phyloP scores from a whole-genome alignment of 805 yeast genomes.

The Candida coquimbonensis region DNA sequence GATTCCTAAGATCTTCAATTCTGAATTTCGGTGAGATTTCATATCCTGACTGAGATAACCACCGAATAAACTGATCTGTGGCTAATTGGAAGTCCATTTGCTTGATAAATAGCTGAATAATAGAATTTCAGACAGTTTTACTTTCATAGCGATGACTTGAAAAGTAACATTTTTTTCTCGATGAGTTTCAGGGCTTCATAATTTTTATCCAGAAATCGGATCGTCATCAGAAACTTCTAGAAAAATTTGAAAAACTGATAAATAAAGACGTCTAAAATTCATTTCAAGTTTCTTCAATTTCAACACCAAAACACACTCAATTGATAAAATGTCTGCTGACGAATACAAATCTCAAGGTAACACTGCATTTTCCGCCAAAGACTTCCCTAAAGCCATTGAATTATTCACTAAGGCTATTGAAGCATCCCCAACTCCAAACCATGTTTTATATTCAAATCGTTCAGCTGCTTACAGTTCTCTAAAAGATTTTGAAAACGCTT shows the following conservation, averaged over 20 bases:
- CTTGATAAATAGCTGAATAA: not conserved
- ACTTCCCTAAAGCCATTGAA: slow-evolving; percentile 73
- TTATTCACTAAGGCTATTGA: slow-evolving; percentile 82
- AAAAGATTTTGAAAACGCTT: slow-evolving; percentile 66
- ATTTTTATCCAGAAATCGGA: not conserved
- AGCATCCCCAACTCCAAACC: slow-evolving; percentile 75
- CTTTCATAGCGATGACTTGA: not conserved
- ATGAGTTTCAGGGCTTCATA: not conserved
- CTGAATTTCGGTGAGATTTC: slow-evolving; percentile 48
- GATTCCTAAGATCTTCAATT: slow-evolving; percentile 52
- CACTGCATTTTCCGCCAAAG: slow-evolving; percentile 84
- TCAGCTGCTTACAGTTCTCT: slow-evolving; percentile 85
- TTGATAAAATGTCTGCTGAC: slow-evolving; percentile 47
- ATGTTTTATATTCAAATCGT: slow-evolving; percentile 88
- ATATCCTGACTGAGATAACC: slow-evolving; percentile 39
- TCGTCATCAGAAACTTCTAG: not conserved
- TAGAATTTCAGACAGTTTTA: not conserved
- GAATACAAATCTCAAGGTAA: slow-evolving; percentile 89
- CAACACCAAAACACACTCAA: not conserved
- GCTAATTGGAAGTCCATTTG: slow-evolving; percentile 17
- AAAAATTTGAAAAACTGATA: not conserved
- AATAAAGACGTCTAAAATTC: not conserved
- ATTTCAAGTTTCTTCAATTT: not conserved
- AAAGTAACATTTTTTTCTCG: not conserved
- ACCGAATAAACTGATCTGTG: slow-evolving; percentile 36